Evolutionary conservation across 257 asterid species (phyloP).

Genomic region (Primulina huaijiensis): DNA sequence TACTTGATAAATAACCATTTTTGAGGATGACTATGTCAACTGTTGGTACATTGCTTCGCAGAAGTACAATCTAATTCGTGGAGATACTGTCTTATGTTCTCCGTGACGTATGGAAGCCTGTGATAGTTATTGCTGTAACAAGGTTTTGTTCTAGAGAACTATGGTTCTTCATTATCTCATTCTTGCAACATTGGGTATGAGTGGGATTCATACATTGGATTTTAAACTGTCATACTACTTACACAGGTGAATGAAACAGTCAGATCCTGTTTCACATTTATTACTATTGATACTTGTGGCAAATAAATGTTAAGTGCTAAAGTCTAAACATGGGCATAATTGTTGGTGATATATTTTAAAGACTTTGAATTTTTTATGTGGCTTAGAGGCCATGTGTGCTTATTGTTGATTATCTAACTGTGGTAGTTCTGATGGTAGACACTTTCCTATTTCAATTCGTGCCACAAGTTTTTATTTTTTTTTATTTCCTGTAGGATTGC

Average conservation of each 20-base stretch:
- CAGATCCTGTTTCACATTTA: background rate
- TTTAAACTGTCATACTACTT: background rate
- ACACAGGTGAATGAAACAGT: constrained; percentile 1
- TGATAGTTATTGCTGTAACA: too few species aligned
- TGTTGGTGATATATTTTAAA: background rate
- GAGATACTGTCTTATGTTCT: constrained; percentile 4
- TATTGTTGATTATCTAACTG: background rate
- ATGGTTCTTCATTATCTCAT: constrained; percentile 12
- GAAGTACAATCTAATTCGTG: background rate
- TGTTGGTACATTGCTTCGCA: too few species aligned
- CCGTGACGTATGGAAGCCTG: background rate
- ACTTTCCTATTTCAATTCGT: constrained; percentile 7
- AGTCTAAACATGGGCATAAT: background rate
- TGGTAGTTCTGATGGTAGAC: background rate
- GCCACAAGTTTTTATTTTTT: background rate
- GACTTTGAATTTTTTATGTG: background rate
- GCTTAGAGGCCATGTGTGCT: background rate
- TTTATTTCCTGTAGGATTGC: background rate
- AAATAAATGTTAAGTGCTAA: constrained; percentile 7
- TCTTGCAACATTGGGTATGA: constrained; percentile 11
- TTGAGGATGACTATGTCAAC: too few species aligned
- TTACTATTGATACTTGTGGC: constrained; percentile 4
- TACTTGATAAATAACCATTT: too few species aligned
- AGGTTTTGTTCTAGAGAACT: background rate
- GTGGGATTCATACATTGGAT: constrained; percentile 3